Percentiles rank a stretch among this genome's conserved stretches.
These are phyloP conservation scores for Candida anglica DNA, from an alignment of 805 yeast genomes.

Conservation along the genomic window DNA sequence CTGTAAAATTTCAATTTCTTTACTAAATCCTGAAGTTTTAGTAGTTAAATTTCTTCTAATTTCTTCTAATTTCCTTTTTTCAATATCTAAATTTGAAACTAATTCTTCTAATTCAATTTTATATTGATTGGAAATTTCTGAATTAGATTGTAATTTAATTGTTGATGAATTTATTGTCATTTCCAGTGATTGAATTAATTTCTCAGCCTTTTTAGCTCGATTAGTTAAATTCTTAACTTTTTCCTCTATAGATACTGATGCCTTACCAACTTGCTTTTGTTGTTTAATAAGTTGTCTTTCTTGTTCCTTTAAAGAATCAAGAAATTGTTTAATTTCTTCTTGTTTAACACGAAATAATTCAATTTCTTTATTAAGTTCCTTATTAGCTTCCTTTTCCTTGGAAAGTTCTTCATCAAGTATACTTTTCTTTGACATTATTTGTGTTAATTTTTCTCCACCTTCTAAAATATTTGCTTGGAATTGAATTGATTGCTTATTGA, in stretches of 20 bases:
- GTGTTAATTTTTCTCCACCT: conserved; percentile 36
- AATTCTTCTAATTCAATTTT: conserved; percentile 44
- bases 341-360: conserved; percentile 30
- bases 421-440: conserved; percentile 37
- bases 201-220: conserved; percentile 57
- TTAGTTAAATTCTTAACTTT: conserved; percentile 60
- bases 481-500: conserved; percentile 49
- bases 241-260: conserved; percentile 70
- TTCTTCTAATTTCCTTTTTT: conserved; percentile 54
- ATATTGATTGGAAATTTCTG: conserved; percentile 40
- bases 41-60: conserved; percentile 65
- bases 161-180: conserved; percentile 43
- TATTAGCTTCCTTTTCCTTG: conserved; percentile 21
- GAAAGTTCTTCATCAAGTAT: conserved; percentile 35
- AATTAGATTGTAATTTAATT: conserved; percentile 42
- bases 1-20: conserved; percentile 61
- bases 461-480: conserved; percentile 48
- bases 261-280: conserved; percentile 36
- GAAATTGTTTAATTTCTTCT: conserved; percentile 35
- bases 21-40: conserved; percentile 67
- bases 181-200: conserved; percentile 46
- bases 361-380: conserved; percentile 19
- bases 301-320: conserved; percentile 13
- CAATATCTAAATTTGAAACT: conserved; percentile 42
- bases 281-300: conserved; percentile 18